Conservation (phyloP, 352 stramenopile genomes). For the Thraustochytrium sp. region DNA sequence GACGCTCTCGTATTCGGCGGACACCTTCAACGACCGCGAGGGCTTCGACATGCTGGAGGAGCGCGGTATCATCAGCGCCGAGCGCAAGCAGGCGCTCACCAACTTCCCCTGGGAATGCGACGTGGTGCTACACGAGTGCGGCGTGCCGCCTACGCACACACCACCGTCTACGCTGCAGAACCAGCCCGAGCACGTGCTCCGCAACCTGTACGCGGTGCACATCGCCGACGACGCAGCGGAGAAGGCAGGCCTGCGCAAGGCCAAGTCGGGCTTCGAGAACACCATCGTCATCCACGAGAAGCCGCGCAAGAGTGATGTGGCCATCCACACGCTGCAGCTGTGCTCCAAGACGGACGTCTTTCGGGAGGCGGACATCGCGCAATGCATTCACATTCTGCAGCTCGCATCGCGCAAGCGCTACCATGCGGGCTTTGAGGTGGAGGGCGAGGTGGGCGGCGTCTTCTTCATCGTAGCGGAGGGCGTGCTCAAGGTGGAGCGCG, state of each 20-base stretch:
- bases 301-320: conserved; percentile 64
- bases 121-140: conserved; percentile 86
- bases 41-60: conserved; percentile 68
- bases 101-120: conserved; percentile 88
- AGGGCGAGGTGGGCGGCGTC: conserved; percentile 58
- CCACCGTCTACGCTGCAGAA: conserved; percentile 83
- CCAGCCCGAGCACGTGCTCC: conserved; percentile 76
- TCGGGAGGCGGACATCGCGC: conserved; percentile 65
- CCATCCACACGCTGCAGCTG: conserved; percentile 70
- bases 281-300: conserved; percentile 72
- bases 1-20: conserved; percentile 77
- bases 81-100: conserved; percentile 73
- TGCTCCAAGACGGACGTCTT: conserved; percentile 75
- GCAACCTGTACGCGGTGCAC: conserved; percentile 87
- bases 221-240: conserved; percentile 72
- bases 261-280: conserved; percentile 76
- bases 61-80: conserved; percentile 74
- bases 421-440: conserved; percentile 25
- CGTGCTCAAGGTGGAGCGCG: conserved; percentile 34
- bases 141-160: conserved; percentile 88
- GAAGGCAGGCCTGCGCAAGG: conserved; percentile 69
- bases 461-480: conserved; percentile 52
- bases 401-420: conserved; percentile 35
- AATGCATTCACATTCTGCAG: conserved; percentile 74
- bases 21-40: conserved; percentile 87